Evolutionary conservation across 371 early-diverging fungal species (phyloP).

Genomic region (Rhizomucor pusillus): DNA sequence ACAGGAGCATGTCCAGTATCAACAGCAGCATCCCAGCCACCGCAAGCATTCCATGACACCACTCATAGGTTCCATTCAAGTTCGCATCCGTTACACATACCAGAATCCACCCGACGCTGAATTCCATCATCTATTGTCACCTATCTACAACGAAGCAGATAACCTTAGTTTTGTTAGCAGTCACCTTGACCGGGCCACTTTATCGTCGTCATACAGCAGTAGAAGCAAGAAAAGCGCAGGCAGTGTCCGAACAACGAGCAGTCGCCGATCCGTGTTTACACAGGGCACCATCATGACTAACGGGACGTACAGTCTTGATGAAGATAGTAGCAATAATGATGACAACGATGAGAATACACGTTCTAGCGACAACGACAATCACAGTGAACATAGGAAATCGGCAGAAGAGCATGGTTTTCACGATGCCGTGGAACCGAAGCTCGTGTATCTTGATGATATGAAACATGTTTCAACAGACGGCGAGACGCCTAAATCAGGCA

Average conservation of each 20-base stretch:
- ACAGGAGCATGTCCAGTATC: slow-evolving; percentile 15
- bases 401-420: slow-evolving; percentile 15
- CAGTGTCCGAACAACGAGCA: slow-evolving; percentile 3
- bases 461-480: neutral
- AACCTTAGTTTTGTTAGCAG: slow-evolving; percentile 24
- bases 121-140: slow-evolving; percentile 10
- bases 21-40: slow-evolving; percentile 36
- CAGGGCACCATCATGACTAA: slow-evolving; percentile 3
- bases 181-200: slow-evolving; percentile 15
- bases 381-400: slow-evolving; percentile 12
- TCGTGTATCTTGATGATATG: slow-evolving; percentile 23
- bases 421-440: slow-evolving; percentile 35
- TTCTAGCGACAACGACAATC: slow-evolving; percentile 5
- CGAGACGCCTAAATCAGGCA: neutral
- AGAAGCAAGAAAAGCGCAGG: slow-evolving; percentile 15
- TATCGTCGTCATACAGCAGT: slow-evolving; percentile 15
- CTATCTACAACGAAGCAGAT: slow-evolving; percentile 18
- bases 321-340: slow-evolving; percentile 4
- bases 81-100: slow-evolving; percentile 42
- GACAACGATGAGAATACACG: slow-evolving; percentile 1
- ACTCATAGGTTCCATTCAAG: slow-evolving; percentile 43
- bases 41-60: slow-evolving; percentile 45
- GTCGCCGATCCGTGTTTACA: neutral
- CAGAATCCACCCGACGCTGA: slow-evolving; percentile 28
- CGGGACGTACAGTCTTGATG: neutral